A percentile compares a stretch with the other conserved stretches of the same genome.
Evolutionary conservation across 2,329 filamentous ascomycete genomes (phyloP).

Genomic region (Clarireedia homoeocarpa): DNA sequence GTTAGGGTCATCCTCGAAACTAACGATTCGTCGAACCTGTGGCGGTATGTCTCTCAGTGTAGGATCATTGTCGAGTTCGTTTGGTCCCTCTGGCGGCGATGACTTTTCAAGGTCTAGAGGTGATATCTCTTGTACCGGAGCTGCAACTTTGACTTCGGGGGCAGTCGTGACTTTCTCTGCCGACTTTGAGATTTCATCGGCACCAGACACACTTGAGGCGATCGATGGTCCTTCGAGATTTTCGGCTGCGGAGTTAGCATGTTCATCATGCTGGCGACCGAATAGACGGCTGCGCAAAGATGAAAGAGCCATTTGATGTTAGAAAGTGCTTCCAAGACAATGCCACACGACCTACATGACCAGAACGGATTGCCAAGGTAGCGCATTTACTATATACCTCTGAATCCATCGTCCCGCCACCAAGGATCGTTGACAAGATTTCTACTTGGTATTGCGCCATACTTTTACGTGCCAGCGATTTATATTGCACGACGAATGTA

Average conservation of each 20-base stretch:
- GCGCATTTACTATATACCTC: neutral
- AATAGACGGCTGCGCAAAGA: neutral
- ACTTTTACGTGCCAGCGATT: neutral
- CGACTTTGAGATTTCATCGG: neutral
- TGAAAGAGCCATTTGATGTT: neutral
- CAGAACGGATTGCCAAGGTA: neutral
- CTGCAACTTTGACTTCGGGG: neutral
- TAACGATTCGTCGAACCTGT: slow-evolving; percentile 49
- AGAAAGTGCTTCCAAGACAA: neutral
- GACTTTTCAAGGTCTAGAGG: slow-evolving; percentile 15
- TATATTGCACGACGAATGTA: neutral
- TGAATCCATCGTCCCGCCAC: neutral
- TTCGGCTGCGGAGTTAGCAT: neutral
- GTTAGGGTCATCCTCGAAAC: slow-evolving; percentile 47
- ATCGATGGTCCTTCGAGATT: neutral
- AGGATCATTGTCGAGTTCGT: slow-evolving; percentile 37
- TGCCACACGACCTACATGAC: neutral
- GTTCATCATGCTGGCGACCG: neutral
- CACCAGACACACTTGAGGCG: slow-evolving; percentile 2
- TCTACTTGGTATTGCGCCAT: neutral
- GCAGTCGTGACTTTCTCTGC: neutral
- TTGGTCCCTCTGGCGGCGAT: neutral
- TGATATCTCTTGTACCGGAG: slow-evolving; percentile 33
- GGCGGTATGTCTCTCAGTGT: slow-evolving; percentile 45
- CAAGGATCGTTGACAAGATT: neutral